Evolutionary conservation across 345 rosid genomes (phyloP).

Genomic region (Leavenworthia alabamica): DNA sequence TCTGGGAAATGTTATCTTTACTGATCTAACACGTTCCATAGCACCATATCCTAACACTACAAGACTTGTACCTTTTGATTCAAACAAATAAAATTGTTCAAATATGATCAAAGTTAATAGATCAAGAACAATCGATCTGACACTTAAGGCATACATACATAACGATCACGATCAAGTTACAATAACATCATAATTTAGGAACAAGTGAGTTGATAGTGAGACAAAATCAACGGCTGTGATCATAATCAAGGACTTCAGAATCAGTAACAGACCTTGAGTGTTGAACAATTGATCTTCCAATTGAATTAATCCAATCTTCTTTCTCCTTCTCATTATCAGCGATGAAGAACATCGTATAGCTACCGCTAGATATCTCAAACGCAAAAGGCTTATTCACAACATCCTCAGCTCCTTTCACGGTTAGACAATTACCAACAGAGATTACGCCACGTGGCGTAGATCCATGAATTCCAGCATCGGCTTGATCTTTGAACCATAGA

Average conservation of each 20-base stretch:
- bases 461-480: constrained; percentile 35
- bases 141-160: too few relatives aligned
- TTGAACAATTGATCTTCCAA: constrained; percentile 77
- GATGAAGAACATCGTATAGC: constrained; percentile 59
- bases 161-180: too few relatives aligned
- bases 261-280: constrained; percentile 79
- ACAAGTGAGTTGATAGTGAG: too few relatives aligned
- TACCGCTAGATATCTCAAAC: constrained; percentile 62
- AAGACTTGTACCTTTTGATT: not conserved
- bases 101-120: not conserved
- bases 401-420: constrained; percentile 89
- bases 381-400: constrained; percentile 62
- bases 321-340: constrained; percentile 79
- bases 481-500: constrained; percentile 73
- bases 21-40: not conserved
- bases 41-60: not conserved
- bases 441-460: constrained; percentile 72
- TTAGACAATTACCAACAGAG: constrained; percentile 56
- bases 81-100: not conserved
- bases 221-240: constrained; percentile 21
- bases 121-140: not conserved
- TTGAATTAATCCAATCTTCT: constrained; percentile 89
- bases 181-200: too few relatives aligned
- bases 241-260: constrained; percentile 63
- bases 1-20: not conserved